Base-by-base conservation (phyloP, 192 early-diverging fungal species). In the Gamsiella multidivaricata region DNA sequence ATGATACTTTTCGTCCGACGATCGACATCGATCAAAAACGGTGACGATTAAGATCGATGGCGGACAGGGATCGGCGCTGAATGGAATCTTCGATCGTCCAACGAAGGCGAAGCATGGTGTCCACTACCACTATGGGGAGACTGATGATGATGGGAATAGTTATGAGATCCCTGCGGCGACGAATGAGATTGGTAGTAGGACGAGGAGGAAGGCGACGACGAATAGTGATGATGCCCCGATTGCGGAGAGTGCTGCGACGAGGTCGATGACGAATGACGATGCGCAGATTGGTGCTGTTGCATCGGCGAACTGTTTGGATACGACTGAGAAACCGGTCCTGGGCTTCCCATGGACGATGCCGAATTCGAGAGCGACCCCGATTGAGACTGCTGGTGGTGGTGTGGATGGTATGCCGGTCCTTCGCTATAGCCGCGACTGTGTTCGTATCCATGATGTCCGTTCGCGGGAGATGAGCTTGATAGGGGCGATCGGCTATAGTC, bases 21-120 rank as follows among this genome's bases (percentile, higher is more conserved):
- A n/a, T n/a, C n/a, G n/a, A n/a, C n/a, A n/a, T n/a, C n/a, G n/a
- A n/a, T n/a, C 45, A 12, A n/a, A 46, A 46, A 46, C 45, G 5
- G n/a, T 5, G 17, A 46, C 12, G 28, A 10, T 46, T 43, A 67
- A 15, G 36, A 61, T n/a, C 73, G 61, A 23, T 65, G 50, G 42
- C 74, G 74, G 47, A 78, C 74, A 58, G 74, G 74, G 47, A 78
- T 78, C 20, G 74, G 74, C 20, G 74, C 74, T 11, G 74, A 78
- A 41, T 78, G 74, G 31, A 78, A 69, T 22, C 74, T 51, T 42
- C 74, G 23, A 14, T 78, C 74, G 4, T 78, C 74, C 54, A 62
- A 12, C 43, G 60, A 52, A 5, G 61, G 56, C 37, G 65, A 61
- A 29, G 53, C 28, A 59, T 69, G 39, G 15, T 69, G 60, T 33